phyloP scores from a whole-genome alignment of 805 yeast species.

The Barnettozyma wickerhamii region DNA sequence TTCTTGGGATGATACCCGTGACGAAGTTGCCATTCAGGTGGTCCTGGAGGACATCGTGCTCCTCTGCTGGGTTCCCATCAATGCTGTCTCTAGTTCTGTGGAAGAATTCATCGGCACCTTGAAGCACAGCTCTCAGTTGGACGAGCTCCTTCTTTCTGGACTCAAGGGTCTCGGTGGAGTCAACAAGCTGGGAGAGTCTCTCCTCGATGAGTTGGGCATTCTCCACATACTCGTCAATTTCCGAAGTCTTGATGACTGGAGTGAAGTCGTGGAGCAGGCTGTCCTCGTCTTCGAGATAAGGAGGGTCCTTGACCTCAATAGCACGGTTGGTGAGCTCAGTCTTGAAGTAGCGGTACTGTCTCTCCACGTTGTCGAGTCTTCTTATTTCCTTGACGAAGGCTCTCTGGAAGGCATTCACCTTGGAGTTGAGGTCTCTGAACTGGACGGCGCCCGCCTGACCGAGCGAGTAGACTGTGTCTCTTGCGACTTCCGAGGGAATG shows the following conservation, averaged over 20 bases:
- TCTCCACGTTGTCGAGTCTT: constrained; percentile 75
- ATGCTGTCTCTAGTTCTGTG: constrained; percentile 19
- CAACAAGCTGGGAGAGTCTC: constrained; percentile 67
- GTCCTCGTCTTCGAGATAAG: constrained; percentile 27
- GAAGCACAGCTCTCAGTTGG: constrained; percentile 54
- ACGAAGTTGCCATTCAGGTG: constrained; percentile 40
- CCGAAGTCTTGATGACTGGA: constrained; percentile 27
- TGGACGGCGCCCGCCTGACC: constrained; percentile 87
- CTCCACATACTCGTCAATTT: constrained; percentile 60
- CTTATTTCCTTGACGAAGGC: constrained; percentile 87
- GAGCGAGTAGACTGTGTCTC: constrained; percentile 78
- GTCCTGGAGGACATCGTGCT: constrained; percentile 1
- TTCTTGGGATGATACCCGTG: constrained; percentile 79
- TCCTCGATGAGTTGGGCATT: constrained; percentile 71
- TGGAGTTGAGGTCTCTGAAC: constrained; percentile 84
- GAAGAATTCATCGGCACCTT: constrained; percentile 47
- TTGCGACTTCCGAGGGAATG: constrained; percentile 84
- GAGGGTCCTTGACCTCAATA: constrained; percentile 32
- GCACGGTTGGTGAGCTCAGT: constrained; percentile 45
- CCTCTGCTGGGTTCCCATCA: constrained; percentile 6
- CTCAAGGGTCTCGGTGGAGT: constrained; percentile 59
- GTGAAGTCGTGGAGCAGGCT: constrained; percentile 14
- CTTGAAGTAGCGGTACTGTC: constrained; percentile 67
- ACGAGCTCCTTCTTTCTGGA: constrained; percentile 58
- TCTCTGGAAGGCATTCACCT: constrained; percentile 83